These are phyloP conservation scores for Acacia pycnantha DNA, from an alignment of 331 rosid genomes.

Conservation along the genomic window DNA sequence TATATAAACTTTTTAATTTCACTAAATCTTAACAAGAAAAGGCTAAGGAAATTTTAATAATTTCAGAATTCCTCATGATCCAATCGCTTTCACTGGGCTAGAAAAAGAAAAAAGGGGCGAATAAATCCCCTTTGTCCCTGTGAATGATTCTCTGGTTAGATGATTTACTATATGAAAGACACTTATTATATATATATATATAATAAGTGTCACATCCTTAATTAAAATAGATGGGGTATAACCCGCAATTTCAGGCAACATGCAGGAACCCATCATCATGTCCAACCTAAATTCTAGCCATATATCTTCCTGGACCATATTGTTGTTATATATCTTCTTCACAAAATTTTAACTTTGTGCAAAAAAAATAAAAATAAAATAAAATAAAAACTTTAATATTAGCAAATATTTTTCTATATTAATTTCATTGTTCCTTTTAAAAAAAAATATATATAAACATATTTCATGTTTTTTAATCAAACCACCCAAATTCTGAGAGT, in stretches of 20 bases:
- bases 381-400: background rate
- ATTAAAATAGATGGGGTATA: slow-evolving; percentile 18
- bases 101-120: background rate
- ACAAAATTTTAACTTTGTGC: background rate
- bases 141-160: background rate
- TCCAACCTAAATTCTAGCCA: background rate
- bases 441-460: no score
- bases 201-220: slow-evolving; percentile 10
- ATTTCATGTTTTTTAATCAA: no score
- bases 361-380: no score
- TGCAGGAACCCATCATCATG: slow-evolving; percentile 7
- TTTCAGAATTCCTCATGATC: background rate
- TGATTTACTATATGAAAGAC: background rate
- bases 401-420: background rate
- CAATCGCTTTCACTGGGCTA: background rate
- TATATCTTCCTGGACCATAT: background rate
- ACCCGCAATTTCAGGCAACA: slow-evolving; percentile 38
- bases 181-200: background rate
- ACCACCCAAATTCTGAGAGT: background rate
- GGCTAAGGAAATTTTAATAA: background rate
- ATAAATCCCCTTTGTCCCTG: background rate
- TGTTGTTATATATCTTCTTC: background rate
- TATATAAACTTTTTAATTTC: background rate
- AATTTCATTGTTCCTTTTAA: background rate
- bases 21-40: background rate